A percentile compares a stretch with the other conserved stretches of the same genome.
phyloP scores from a whole-genome alignment of 768 basidiomycete genomes.

The Harrya chromipes region DNA sequence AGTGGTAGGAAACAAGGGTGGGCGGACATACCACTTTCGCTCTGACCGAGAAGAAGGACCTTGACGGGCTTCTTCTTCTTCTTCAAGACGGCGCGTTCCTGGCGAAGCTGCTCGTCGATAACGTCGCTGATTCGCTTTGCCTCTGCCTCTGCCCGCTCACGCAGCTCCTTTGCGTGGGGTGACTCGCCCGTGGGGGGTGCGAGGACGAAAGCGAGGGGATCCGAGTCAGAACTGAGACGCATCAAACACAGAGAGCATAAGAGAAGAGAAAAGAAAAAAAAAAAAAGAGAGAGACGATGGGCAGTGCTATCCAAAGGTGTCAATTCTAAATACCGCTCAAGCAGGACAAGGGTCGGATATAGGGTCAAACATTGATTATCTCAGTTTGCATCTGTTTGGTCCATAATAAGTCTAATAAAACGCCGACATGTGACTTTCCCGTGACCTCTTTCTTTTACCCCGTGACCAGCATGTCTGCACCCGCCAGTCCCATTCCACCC shows the following conservation, averaged over 20 bases:
- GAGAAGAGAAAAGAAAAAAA: background rate
- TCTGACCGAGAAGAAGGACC: slow-evolving; percentile 71
- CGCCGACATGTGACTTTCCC: slow-evolving; percentile 39
- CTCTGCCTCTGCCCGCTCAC: slow-evolving; percentile 60
- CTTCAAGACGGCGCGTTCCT: slow-evolving; percentile 54
- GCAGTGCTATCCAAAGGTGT: background rate
- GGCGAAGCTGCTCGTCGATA: slow-evolving; percentile 71
- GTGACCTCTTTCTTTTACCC: slow-evolving; percentile 40
- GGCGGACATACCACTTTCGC: slow-evolving; percentile 53
- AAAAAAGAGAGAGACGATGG: background rate
- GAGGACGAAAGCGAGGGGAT: slow-evolving; percentile 59
- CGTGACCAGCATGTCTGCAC: slow-evolving; percentile 36
- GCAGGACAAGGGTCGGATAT: no score
- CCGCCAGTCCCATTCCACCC: slow-evolving; percentile 9
- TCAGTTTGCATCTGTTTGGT: slow-evolving; percentile 33
- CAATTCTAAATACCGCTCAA: no score
- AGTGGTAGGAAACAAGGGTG: background rate
- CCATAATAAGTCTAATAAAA: slow-evolving; percentile 29
- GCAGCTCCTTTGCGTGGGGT: slow-evolving; percentile 46
- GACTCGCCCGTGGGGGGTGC: slow-evolving; percentile 68
- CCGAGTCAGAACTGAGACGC: slow-evolving; percentile 42
- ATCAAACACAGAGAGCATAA: slow-evolving; percentile 15
- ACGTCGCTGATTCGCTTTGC: slow-evolving; percentile 65
- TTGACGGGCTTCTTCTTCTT: slow-evolving; percentile 70
- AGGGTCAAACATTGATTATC: no score